These are phyloP conservation scores for Emericellopsis terricola DNA, from an alignment of 495 filamentous ascomycete species.

Conservation along the genomic window DNA sequence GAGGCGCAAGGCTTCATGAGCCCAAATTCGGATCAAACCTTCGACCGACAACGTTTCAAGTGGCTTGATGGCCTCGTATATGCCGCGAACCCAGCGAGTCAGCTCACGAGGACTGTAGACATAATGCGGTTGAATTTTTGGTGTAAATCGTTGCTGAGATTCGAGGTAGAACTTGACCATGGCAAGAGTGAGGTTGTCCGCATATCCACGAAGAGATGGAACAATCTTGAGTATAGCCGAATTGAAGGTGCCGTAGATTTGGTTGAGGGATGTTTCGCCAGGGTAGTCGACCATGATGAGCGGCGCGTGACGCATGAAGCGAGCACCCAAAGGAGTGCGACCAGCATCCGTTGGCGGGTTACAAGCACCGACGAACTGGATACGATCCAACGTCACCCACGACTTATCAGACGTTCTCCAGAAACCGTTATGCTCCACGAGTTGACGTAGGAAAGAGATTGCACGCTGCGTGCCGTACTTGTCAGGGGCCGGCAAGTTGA, in stretches of 20 bases:
- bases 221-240: constrained; percentile 91
- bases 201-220: constrained; percentile 83
- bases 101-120: constrained; percentile 98
- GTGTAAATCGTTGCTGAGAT: constrained; percentile 83
- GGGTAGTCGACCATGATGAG: constrained; percentile 99
- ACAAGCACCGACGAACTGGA: constrained; percentile 97
- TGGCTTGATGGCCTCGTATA: constrained; percentile 91
- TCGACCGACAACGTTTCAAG: constrained; percentile 76
- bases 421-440: constrained; percentile 98
- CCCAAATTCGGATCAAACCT: constrained; percentile 92
- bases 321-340: constrained; percentile 77
- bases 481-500: constrained; percentile 96
- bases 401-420: constrained; percentile 95
- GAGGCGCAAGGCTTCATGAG: constrained; percentile 84
- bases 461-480: constrained; percentile 94
- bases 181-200: constrained; percentile 83
- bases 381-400: constrained; percentile 93
- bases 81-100: constrained; percentile 87
- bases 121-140: constrained; percentile 94
- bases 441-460: constrained; percentile 88
- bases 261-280: constrained; percentile 77
- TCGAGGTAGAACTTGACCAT: constrained; percentile 96
- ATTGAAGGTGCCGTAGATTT: constrained; percentile 99
- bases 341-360: constrained; percentile 98
- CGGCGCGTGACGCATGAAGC: constrained; percentile 88